Base-by-base conservation (phyloP, 192 early-diverging fungal genomes). In the Backusella parvicylindrica region DNA sequence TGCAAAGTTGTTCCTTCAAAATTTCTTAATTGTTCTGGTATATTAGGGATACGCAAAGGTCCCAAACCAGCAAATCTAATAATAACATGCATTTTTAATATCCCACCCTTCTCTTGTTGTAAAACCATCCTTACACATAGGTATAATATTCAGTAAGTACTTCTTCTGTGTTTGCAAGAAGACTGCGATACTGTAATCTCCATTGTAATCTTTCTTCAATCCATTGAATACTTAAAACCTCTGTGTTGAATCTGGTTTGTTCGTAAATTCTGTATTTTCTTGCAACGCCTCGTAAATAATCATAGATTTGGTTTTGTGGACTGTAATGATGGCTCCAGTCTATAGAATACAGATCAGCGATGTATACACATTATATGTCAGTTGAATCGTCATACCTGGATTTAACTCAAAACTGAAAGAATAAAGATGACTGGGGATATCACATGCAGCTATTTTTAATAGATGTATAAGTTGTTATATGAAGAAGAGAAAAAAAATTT, bases 1-100 rank as follows among this genome's bases (percentile, higher is more conserved):
- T 91, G 89, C 33, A 88, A 66, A 12, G 77, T 80, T 4, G 74
- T 77, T 18, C 89, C 89, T 43, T 84, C 75, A 77, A 88, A 91
- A 3, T 63, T 63, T 38, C 82, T 78, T 13, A 85, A 82, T 49
- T 86, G 80, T 56, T 82, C 75, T 23, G 89, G 89, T 18, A 82
- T 74, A 15, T 76, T 65, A 16, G 88, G 88, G 15, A 84, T 76
- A 28, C 80, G 79, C 1, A 90, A 78, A 23, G 82, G 82, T 23
- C 89, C 89, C 13, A 84, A 72, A 30, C 82, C 86, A 53, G 72
- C 73, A 75, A 88, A 86, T 40, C 53, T 32, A 64, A 23, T 41
- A 18, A 15, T 43, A 6, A 23, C 23, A 60, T 28, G 11, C 8
- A 0, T 26, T 28, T 28, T 60, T 60, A 60, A 23, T 60, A 28